Evolutionary conservation across 768 basidiomycete species (phyloP).

Genomic region (Phlegmacium glaucopus): DNA sequence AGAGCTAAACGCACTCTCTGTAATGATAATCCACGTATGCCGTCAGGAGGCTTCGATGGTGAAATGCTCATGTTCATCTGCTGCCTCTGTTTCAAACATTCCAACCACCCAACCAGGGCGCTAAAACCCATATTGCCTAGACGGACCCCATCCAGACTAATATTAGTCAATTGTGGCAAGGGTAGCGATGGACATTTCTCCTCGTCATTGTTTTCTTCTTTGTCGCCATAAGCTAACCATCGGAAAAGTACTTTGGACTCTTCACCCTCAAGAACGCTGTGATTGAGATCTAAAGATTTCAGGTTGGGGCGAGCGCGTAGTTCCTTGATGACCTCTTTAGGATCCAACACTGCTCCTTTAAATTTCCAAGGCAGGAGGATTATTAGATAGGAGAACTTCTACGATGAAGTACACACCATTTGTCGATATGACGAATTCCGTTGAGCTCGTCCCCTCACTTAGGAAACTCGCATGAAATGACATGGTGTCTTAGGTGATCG

Average conservation of each 20-base stretch:
- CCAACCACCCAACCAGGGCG: conserved; percentile 11
- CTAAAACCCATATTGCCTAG: conserved; percentile 13
- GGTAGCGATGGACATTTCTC: background rate
- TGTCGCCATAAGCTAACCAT: conserved; percentile 4
- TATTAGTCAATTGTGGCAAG: conserved; percentile 5
- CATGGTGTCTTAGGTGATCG: too few relatives aligned
- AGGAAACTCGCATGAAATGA: too few relatives aligned
- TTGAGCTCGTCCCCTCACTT: too few relatives aligned
- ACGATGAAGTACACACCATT: too few relatives aligned
- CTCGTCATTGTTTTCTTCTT: background rate
- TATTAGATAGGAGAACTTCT: too few relatives aligned
- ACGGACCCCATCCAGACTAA: conserved; percentile 9
- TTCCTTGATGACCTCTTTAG: background rate
- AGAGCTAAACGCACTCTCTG: conserved; percentile 9
- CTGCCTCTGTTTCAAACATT: conserved; percentile 3
- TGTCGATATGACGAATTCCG: too few relatives aligned
- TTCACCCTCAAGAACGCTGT: background rate
- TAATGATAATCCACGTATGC: conserved; percentile 4
- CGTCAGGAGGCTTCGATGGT: background rate
- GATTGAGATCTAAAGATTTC: background rate
- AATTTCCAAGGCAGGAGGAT: too few relatives aligned
- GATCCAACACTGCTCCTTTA: too few relatives aligned
- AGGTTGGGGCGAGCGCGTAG: background rate
- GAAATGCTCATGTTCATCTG: background rate
- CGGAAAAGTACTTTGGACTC: conserved; percentile 5